phyloP scores from a whole-genome alignment of 1,139 yeast genomes.

The Groenewaldozyma sp. region DNA sequence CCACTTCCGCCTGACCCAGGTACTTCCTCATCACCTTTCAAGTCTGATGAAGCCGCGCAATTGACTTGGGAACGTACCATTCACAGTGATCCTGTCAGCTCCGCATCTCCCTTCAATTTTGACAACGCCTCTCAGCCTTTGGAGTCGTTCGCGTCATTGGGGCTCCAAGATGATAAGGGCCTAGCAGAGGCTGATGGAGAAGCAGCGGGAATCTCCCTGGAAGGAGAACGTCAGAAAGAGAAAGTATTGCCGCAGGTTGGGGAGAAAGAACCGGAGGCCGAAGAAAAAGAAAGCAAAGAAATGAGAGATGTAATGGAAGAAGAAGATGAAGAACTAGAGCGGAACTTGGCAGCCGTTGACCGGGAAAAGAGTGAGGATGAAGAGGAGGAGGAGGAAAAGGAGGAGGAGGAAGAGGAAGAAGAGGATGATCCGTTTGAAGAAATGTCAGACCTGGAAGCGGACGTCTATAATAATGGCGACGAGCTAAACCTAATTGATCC shows the following conservation, averaged over 20 bases:
- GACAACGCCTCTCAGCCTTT: too few species aligned
- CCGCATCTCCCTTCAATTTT: too few species aligned
- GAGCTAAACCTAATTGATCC: neutral
- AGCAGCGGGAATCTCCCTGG: neutral
- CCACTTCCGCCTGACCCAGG: conserved; percentile 2
- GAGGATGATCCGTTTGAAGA: conserved; percentile 4
- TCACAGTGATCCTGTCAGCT: too few species aligned
- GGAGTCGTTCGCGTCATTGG: too few species aligned
- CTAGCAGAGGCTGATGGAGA: neutral
- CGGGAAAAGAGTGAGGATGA: conserved; percentile 6
- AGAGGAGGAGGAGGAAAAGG: conserved; percentile 6
- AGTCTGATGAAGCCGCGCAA: neutral
- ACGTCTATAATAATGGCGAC: neutral
- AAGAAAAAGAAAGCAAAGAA: neutral
- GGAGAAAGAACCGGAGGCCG: neutral
- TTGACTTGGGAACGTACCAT: too few species aligned
- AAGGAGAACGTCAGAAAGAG: neutral
- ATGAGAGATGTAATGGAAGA: neutral
- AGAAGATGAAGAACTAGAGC: conserved; percentile 1
- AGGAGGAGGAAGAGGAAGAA: conserved; percentile 6
- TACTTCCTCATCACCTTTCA: neutral
- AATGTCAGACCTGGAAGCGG: neutral
- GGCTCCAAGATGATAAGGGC: too few species aligned
- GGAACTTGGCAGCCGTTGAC: conserved; percentile 1
- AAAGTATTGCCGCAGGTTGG: neutral